These are phyloP conservation scores for Aegilops speltoides DNA, from an alignment of 176 grass and related monocot genomes.

Conservation along the genomic window DNA sequence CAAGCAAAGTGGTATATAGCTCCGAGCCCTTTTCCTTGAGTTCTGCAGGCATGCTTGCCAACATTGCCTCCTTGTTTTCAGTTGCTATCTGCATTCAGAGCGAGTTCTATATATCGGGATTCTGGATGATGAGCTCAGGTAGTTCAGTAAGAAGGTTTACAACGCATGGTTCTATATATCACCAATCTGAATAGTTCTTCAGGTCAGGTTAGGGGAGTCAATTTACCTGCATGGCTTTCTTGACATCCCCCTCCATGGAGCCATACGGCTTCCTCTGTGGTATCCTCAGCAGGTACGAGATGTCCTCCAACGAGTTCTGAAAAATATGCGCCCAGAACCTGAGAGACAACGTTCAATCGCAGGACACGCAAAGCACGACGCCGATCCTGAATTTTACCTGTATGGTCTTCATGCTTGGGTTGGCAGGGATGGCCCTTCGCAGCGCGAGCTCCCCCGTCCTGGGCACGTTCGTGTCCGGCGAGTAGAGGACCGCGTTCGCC, in stretches of 20 bases:
- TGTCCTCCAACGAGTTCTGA: slow-evolving; percentile 91
- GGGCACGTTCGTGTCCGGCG: slow-evolving; percentile 85
- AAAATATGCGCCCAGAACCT: slow-evolving; percentile 23
- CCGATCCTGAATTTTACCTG: slow-evolving; percentile 38
- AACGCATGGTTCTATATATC: background rate
- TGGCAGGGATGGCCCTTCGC: slow-evolving; percentile 85
- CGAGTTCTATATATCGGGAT: background rate
- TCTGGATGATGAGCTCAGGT: background rate
- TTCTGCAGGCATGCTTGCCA: slow-evolving; percentile 70
- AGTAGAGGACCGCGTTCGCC: slow-evolving; percentile 83
- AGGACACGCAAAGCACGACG: background rate
- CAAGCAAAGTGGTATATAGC: slow-evolving; percentile 70
- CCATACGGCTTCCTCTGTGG: slow-evolving; percentile 92
- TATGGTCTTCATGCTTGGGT: slow-evolving; percentile 84
- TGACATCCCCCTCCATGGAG: slow-evolving; percentile 83
- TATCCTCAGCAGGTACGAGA: slow-evolving; percentile 90
- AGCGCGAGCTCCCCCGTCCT: slow-evolving; percentile 93
- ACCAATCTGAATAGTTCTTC: background rate
- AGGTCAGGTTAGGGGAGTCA: background rate
- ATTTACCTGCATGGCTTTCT: slow-evolving; percentile 82
- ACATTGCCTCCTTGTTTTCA: slow-evolving; percentile 77
- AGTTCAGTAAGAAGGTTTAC: slow-evolving; percentile 4
- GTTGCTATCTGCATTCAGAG: slow-evolving; percentile 61
- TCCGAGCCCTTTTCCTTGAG: slow-evolving; percentile 61
- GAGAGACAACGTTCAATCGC: background rate